Evolutionary conservation across 352 stramenopile species (phyloP).

Genomic region (Globisporangium takayamanum): DNA sequence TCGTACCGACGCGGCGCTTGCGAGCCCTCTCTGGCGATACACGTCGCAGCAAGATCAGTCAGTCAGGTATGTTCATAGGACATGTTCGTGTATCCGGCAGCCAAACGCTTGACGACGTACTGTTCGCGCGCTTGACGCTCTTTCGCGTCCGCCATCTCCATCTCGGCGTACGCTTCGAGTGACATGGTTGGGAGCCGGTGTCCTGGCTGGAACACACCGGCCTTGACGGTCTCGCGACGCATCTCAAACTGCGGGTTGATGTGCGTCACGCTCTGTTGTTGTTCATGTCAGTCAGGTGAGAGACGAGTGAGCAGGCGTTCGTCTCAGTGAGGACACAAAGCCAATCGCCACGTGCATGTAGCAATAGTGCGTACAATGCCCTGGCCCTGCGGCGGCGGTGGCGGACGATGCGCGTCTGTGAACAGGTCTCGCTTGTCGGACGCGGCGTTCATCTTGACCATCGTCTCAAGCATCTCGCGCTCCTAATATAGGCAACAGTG

Average conservation of each 20-base stretch:
- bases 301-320: neutral
- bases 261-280: constrained; percentile 62
- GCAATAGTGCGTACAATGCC: constrained; percentile 52
- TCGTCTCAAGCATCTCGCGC: constrained; percentile 82
- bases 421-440: constrained; percentile 57
- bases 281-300: neutral
- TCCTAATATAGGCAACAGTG: constrained; percentile 21
- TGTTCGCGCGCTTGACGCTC: constrained; percentile 79
- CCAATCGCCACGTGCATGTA: neutral
- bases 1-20: constrained; percentile 85
- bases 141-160: constrained; percentile 83
- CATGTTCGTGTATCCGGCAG: neutral
- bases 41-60: constrained; percentile 2
- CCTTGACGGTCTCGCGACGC: constrained; percentile 80
- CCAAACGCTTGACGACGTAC: constrained; percentile 19
- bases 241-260: constrained; percentile 86
- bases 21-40: constrained; percentile 39
- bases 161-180: constrained; percentile 90
- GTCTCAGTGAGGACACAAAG: neutral
- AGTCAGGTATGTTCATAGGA: neutral
- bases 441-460: constrained; percentile 73
- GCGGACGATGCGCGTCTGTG: constrained; percentile 54
- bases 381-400: constrained; percentile 55
- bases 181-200: constrained; percentile 95
- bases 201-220: constrained; percentile 92